Percentiles rank a stretch among this genome's conserved stretches.
These are phyloP conservation scores for Neolentinus lepideus DNA, from an alignment of 1,284 basidiomycete genomes.

Conservation along the genomic window DNA sequence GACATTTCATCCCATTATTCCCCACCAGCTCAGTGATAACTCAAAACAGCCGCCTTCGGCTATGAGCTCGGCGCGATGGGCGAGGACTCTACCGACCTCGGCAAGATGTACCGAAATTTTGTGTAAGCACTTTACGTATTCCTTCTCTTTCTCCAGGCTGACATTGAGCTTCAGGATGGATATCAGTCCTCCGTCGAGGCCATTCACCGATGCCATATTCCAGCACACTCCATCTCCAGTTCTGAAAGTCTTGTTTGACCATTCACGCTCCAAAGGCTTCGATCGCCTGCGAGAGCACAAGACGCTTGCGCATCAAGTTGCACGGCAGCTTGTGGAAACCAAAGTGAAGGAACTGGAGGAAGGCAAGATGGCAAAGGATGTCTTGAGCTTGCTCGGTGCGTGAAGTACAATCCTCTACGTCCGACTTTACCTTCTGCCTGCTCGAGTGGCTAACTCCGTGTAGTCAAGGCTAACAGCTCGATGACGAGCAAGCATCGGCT, in stretches of 20 bases:
- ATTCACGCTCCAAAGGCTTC: not conserved
- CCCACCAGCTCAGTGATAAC: slow-evolving; percentile 13
- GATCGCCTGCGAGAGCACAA: not conserved
- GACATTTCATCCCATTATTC: slow-evolving; percentile 21
- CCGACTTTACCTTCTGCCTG: not conserved
- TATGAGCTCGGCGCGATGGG: slow-evolving; percentile 24
- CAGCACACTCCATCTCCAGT: not conserved
- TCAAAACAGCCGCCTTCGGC: slow-evolving; percentile 24
- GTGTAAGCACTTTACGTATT: slow-evolving; percentile 15
- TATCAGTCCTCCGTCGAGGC: not conserved
- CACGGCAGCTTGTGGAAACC: not conserved
- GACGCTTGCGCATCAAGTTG: not conserved
- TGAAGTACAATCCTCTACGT: not conserved
- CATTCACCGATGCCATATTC: not conserved
- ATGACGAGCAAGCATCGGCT: not conserved
- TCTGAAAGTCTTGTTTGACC: not conserved
- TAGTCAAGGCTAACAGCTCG: not conserved
- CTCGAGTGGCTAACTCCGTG: not conserved
- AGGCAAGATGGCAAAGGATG: not conserved
- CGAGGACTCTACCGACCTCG: slow-evolving; percentile 19
- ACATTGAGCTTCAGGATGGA: not conserved
- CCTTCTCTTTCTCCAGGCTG: not conserved
- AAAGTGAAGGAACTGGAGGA: not conserved
- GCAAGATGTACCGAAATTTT: slow-evolving; percentile 21
- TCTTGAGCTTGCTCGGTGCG: not conserved